These are phyloP conservation scores for Stylosanthes scabra DNA, from an alignment of 331 rosid species.

Conservation along the genomic window DNA sequence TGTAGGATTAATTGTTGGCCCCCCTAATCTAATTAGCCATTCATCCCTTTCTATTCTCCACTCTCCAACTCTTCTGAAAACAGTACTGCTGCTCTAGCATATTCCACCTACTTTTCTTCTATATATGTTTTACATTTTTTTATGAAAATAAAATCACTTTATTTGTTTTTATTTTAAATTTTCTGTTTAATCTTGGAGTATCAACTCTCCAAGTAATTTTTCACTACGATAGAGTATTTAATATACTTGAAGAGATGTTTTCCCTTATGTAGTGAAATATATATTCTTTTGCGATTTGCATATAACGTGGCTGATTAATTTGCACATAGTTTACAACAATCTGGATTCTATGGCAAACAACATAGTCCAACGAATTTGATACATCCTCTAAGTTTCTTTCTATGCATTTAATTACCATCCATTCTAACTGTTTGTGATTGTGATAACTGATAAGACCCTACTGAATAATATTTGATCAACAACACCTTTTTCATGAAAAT, in stretches of 20 bases:
- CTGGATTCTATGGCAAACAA: neutral
- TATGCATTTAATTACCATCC: neutral
- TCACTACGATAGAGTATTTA: no score
- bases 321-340: conserved; percentile 14
- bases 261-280: neutral
- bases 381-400: neutral
- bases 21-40: conserved; percentile 14
- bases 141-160: no score
- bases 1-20: neutral
- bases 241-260: neutral
- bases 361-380: conserved; percentile 3
- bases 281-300: neutral
- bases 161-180: no score
- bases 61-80: neutral
- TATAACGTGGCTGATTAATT: neutral
- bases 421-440: conserved; percentile 9
- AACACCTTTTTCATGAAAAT: conserved; percentile 18
- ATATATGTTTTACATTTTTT: no score
- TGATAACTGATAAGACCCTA: conserved; percentile 41
- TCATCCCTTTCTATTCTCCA: neutral
- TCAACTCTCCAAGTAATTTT: no score
- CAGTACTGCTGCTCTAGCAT: neutral
- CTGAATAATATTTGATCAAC: neutral
- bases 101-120: no score
- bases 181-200: no score